A percentile compares a stretch with the other conserved stretches of the same genome.
Conservation (phyloP, 1,284 basidiomycete genomes). For the Leucoagaricus sp. region DNA sequence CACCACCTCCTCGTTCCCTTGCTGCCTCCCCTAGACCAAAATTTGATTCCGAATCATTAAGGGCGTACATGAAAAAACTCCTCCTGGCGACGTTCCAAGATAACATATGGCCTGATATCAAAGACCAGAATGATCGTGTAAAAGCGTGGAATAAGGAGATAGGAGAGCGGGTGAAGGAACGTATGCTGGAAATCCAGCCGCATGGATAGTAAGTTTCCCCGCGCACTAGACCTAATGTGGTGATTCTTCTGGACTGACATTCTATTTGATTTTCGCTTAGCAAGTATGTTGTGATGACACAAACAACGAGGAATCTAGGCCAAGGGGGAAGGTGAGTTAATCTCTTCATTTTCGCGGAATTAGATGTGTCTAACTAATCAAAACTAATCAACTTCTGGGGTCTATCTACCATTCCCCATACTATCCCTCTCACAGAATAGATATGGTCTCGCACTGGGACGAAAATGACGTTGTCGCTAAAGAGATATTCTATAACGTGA, state of each 20-base stretch:
- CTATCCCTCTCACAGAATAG: constrained; percentile 42
- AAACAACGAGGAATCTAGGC: constrained; percentile 78
- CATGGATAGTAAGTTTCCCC: constrained; percentile 71
- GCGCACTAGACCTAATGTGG: background rate
- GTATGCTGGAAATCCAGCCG: constrained; percentile 80
- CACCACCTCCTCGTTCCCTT: constrained; percentile 50
- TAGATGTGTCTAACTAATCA: background rate
- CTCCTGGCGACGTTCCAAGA: constrained; percentile 65
- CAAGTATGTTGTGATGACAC: constrained; percentile 82
- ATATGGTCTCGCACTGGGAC: constrained; percentile 76
- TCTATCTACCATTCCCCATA: background rate
- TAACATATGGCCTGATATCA: constrained; percentile 63
- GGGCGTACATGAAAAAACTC: constrained; percentile 78
- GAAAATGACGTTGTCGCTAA: constrained; percentile 69
- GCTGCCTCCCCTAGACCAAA: constrained; percentile 58
- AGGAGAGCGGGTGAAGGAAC: constrained; percentile 76
- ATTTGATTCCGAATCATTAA: constrained; percentile 73
- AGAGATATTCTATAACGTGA: constrained; percentile 69
- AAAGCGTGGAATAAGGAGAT: constrained; percentile 81
- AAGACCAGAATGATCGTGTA: constrained; percentile 62
- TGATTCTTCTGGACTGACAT: background rate
- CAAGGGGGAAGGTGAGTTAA: constrained; percentile 70
- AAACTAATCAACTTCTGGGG: constrained; percentile 12
- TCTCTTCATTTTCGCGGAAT: constrained; percentile 1
- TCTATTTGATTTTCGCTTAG: constrained; percentile 35